Percentiles rank a stretch among this genome's conserved stretches.
These are phyloP conservation scores for Cyanidiococcus yangmingshanensis DNA, from an alignment of 23 red algal species.

Conservation along the genomic window DNA sequence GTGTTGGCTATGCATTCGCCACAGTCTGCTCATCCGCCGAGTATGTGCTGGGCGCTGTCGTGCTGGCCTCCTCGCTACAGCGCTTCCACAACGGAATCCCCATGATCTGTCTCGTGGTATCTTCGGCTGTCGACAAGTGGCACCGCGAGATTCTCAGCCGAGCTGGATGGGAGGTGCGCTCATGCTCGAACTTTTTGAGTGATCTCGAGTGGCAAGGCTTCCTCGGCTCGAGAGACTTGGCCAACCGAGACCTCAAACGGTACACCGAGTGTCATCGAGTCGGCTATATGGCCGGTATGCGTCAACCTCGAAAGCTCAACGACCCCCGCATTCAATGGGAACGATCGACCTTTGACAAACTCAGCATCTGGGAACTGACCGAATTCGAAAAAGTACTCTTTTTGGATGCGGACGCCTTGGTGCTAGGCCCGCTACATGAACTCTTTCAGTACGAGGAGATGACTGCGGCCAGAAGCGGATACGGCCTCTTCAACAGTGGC, in stretches of 20 bases:
- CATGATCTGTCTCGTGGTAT: neutral
- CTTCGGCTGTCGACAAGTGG: neutral
- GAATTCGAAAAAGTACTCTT: constrained; percentile 1
- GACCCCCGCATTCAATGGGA: neutral
- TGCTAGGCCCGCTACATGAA: neutral
- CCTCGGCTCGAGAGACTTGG: neutral
- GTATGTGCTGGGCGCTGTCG: neutral
- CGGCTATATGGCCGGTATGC: neutral
- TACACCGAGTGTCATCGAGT: neutral
- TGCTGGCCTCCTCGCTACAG: neutral
- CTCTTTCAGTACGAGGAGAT: constrained; percentile 11
- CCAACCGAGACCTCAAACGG: neutral
- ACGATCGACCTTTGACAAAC: constrained; percentile 5
- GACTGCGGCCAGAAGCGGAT: constrained; percentile 3
- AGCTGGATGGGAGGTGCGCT: constrained; percentile 7
- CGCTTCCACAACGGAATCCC: neutral
- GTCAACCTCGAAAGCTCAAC: neutral
- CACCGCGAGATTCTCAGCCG: neutral
- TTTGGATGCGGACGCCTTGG: constrained; percentile 6
- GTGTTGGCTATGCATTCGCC: neutral
- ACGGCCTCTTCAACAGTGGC: constrained; percentile 14
- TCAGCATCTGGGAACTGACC: neutral
- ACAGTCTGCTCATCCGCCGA: neutral
- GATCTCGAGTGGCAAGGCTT: constrained; percentile 16
- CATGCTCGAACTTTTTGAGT: neutral